A percentile compares a stretch with the other conserved stretches of the same genome.
These are phyloP conservation scores for Corrigiola litoralis DNA, from an alignment of 179 eudicot genomes.

Conservation along the genomic window DNA sequence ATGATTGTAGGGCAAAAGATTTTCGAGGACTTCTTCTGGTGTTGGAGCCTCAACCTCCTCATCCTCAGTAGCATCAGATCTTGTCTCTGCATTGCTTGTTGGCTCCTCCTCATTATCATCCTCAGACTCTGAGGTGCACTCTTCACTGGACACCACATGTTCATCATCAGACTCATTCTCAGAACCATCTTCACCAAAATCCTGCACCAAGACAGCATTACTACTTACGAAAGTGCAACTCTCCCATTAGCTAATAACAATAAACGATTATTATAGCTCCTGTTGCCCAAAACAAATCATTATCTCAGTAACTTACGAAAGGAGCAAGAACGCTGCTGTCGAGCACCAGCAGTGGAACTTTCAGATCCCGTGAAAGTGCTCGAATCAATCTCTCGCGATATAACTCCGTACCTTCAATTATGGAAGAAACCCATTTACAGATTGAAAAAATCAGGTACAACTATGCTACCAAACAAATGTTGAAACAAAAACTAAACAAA, in stretches of 20 bases:
- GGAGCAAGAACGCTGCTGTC: conserved; percentile 90
- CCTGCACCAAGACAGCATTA: conserved; percentile 38
- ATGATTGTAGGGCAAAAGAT: conserved; percentile 64
- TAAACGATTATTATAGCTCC: neutral
- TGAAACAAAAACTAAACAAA: conserved; percentile 1
- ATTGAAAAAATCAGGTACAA: neutral
- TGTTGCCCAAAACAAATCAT: neutral
- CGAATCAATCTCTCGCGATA: conserved; percentile 88
- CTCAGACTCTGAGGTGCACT: conserved; percentile 70
- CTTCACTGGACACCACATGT: conserved; percentile 59
- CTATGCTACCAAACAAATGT: too few species aligned
- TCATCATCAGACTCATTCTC: conserved; percentile 83
- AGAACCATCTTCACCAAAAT: conserved; percentile 65
- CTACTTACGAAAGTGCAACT: neutral
- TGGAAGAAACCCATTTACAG: neutral
- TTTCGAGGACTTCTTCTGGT: conserved; percentile 77
- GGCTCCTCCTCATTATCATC: conserved; percentile 80
- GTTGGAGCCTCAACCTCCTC: conserved; percentile 58
- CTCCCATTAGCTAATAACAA: neutral
- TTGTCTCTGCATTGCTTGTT: conserved; percentile 65
- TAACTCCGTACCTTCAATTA: conserved; percentile 76
- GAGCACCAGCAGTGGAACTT: conserved; percentile 83
- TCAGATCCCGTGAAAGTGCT: conserved; percentile 80
- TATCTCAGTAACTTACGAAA: conserved; percentile 49
- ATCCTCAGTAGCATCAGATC: conserved; percentile 62